Conservation (phyloP, 495 filamentous ascomycete genomes). For the Lophiostoma macrostomum region DNA sequence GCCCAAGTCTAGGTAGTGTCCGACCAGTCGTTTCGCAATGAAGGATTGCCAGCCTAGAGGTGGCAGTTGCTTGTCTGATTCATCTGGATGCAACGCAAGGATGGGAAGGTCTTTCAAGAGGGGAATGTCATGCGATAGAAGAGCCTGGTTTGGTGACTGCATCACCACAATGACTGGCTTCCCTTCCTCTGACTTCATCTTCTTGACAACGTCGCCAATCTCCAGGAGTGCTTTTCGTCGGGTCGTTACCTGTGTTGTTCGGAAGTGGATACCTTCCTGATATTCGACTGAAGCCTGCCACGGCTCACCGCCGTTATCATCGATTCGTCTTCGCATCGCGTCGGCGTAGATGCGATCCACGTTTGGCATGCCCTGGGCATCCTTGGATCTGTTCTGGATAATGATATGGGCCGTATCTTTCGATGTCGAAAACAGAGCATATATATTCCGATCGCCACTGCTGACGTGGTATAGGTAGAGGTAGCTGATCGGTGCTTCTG, state of each 20-base stretch:
- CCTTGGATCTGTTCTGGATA: constrained; percentile 73
- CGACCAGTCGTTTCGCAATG: constrained; percentile 78
- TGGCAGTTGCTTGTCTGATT: constrained; percentile 80
- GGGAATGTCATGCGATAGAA: constrained; percentile 80
- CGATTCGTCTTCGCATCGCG: constrained; percentile 58
- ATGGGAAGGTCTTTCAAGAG: constrained; percentile 81
- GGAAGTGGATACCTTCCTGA: constrained; percentile 83
- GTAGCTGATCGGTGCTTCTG: constrained; percentile 66
- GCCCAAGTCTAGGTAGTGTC: constrained; percentile 84
- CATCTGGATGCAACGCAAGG: constrained; percentile 73
- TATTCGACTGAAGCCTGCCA: constrained; percentile 83
- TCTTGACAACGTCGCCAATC: constrained; percentile 78
- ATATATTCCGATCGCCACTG: constrained; percentile 86
- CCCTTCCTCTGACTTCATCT: constrained; percentile 78
- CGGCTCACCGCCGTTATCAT: constrained; percentile 62
- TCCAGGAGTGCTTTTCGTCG: constrained; percentile 84
- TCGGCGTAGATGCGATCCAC: constrained; percentile 89
- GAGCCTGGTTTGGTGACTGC: constrained; percentile 79
- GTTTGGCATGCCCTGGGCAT: constrained; percentile 82
- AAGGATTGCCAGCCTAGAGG: constrained; percentile 93
- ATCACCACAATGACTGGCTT: constrained; percentile 79
- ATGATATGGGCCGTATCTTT: constrained; percentile 79
- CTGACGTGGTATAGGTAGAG: constrained; percentile 90
- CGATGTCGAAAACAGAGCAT: constrained; percentile 84
- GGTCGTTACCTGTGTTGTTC: constrained; percentile 80